A percentile compares a stretch with the other conserved stretches of the same genome.
Evolutionary conservation across 768 basidiomycete species (phyloP).

Genomic region (Boletus sensibilis): DNA sequence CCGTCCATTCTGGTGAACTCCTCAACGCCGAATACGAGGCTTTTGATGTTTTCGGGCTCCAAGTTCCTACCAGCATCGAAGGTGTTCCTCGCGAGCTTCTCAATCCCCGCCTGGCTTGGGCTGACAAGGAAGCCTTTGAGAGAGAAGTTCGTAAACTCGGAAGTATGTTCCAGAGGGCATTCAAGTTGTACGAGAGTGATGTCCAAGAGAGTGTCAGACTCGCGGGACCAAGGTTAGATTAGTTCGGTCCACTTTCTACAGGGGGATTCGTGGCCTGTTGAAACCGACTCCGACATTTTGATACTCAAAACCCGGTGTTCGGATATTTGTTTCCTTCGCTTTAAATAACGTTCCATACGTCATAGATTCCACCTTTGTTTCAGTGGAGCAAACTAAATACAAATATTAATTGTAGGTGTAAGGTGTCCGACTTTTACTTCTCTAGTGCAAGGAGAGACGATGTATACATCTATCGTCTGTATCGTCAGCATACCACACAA

Average conservation of each 20-base stretch:
- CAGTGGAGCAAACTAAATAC: neutral
- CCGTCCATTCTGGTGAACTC: slow-evolving; percentile 92
- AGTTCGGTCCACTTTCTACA: neutral
- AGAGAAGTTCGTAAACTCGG: slow-evolving; percentile 85
- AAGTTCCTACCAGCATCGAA: slow-evolving; percentile 78
- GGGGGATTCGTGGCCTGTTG: neutral
- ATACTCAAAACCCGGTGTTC: neutral
- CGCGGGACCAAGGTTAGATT: slow-evolving; percentile 65
- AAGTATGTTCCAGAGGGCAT: slow-evolving; percentile 93
- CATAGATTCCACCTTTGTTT: slow-evolving; percentile 4
- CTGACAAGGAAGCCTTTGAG: slow-evolving; percentile 85
- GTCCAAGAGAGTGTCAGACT: slow-evolving; percentile 76
- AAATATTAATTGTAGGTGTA: slow-evolving; percentile 5
- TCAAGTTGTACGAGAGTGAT: slow-evolving; percentile 86
- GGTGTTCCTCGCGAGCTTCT: slow-evolving; percentile 91
- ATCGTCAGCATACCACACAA: slow-evolving; percentile 25
- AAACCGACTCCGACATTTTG: neutral
- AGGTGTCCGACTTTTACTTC: too few species aligned
- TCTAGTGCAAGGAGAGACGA: too few species aligned
- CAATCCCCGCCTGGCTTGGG: slow-evolving; percentile 86
- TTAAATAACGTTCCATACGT: neutral
- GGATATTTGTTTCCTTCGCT: neutral
- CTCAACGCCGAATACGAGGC: slow-evolving; percentile 84
- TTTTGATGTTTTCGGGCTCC: slow-evolving; percentile 79
- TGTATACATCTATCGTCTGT: neutral